Conservation (phyloP, 768 basidiomycete species). For the Boletus rex-veris region DNA sequence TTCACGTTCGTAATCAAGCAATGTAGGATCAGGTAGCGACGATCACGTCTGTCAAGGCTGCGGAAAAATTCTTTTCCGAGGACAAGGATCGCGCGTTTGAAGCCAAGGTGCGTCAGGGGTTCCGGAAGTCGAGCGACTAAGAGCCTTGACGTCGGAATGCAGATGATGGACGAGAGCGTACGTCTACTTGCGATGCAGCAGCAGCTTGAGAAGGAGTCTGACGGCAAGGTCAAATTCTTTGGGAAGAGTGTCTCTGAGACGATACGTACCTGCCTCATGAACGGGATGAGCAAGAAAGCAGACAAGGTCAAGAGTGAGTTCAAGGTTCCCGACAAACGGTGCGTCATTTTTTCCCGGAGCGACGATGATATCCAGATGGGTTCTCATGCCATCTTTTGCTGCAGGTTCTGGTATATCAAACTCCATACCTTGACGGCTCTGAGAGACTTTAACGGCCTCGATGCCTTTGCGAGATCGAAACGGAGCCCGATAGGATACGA, state of each 20-base stretch:
- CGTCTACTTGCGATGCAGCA: constrained; percentile 80
- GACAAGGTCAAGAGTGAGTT: constrained; percentile 88
- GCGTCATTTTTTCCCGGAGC: constrained; percentile 11
- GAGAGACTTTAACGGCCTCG: constrained; percentile 83
- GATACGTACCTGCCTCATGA: constrained; percentile 70
- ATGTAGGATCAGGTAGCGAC: constrained; percentile 68
- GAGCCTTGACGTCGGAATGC: background rate
- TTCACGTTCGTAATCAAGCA: constrained; percentile 1
- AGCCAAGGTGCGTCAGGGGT: constrained; percentile 61
- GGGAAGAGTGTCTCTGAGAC: constrained; percentile 87
- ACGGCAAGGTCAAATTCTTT: constrained; percentile 75
- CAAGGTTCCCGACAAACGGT: constrained; percentile 95
- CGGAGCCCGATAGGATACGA: constrained; percentile 96
- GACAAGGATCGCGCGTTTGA: constrained; percentile 92
- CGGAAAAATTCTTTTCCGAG: constrained; percentile 92
- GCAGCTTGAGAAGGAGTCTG: constrained; percentile 80
- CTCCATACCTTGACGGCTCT: constrained; percentile 75
- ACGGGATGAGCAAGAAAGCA: constrained; percentile 80
- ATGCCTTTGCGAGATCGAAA: constrained; percentile 80
- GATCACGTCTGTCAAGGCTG: constrained; percentile 69
- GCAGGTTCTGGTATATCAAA: constrained; percentile 92
- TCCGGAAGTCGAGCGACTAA: too few species aligned
- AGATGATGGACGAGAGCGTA: constrained; percentile 91
- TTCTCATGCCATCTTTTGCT: background rate
- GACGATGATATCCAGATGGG: background rate